Conservation (phyloP, 345 rosid species). For the Triadica sebifera region DNA sequence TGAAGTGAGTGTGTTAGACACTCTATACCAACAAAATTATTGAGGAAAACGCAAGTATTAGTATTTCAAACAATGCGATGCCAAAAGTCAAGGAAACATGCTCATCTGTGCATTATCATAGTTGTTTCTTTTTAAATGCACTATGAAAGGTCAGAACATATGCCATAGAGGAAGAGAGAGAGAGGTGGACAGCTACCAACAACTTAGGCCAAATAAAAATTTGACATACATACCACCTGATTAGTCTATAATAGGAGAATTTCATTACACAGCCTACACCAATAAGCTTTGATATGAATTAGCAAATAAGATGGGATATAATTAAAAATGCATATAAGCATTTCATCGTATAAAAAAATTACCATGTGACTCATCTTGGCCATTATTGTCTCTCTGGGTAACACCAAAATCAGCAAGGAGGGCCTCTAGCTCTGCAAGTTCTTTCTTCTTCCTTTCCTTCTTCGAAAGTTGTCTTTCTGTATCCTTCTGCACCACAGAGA, state of each 20-base stretch:
- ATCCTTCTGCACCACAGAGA: slow-evolving; percentile 55
- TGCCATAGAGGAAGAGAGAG: not conserved
- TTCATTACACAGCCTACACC: not conserved
- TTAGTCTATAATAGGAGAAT: no score
- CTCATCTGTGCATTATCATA: not conserved
- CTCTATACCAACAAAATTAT: not conserved
- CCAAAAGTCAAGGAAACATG: not conserved
- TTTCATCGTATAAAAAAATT: slow-evolving; percentile 6
- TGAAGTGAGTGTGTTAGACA: not conserved
- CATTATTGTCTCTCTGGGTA: slow-evolving; percentile 46
- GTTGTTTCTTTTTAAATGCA: no score
- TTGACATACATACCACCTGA: no score
- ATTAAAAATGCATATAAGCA: not conserved
- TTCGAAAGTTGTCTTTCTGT: slow-evolving; percentile 87
- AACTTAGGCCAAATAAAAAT: not conserved
- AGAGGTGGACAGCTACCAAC: no score
- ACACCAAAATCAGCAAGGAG: slow-evolving; percentile 76
- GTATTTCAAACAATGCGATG: not conserved
- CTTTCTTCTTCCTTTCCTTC: slow-evolving; percentile 85
- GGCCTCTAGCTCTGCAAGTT: slow-evolving; percentile 91
- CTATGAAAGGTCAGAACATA: not conserved
- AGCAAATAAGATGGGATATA: not conserved
- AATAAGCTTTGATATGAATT: not conserved
- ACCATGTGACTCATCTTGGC: slow-evolving; percentile 52
- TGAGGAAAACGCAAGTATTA: not conserved